Percentiles rank a stretch among this genome's conserved stretches.
phyloP scores from a whole-genome alignment of 2,329 filamentous ascomycete species.

The Epichloe aotearoae region DNA sequence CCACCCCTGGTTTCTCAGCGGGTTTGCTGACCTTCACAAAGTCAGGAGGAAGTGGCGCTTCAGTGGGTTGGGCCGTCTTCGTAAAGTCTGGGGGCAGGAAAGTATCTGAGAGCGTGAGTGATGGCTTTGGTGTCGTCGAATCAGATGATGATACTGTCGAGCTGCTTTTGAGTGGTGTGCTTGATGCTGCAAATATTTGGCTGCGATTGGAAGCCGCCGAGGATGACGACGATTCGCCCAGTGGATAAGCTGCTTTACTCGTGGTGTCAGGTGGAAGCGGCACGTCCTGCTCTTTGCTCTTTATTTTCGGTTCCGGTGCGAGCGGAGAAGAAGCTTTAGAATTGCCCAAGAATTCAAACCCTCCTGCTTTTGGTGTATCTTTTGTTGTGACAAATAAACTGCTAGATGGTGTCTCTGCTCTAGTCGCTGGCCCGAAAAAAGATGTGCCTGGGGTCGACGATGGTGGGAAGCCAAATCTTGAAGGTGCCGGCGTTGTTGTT shows the following conservation, averaged over 20 bases:
- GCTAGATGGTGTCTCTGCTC: conserved; percentile 12
- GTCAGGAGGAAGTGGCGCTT: conserved; percentile 21
- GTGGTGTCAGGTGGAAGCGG: conserved; percentile 43
- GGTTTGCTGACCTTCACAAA: conserved; percentile 17
- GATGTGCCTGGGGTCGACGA: conserved; percentile 20
- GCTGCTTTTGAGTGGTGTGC: conserved; percentile 15
- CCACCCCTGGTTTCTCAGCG: conserved; percentile 9
- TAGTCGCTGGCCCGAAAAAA: conserved; percentile 23
- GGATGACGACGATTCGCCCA: conserved; percentile 39
- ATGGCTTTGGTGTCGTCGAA: conserved; percentile 11
- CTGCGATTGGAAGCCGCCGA: conserved; percentile 29
- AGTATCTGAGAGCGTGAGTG: conserved; percentile 4
- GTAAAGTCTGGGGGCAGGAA: conserved; percentile 6
- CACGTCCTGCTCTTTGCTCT: conserved; percentile 22
- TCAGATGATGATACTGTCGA: conserved; percentile 33
- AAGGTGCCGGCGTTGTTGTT: conserved; percentile 36
- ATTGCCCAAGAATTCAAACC: conserved; percentile 14
- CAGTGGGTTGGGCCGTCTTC: conserved; percentile 3
- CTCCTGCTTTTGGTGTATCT: conserved; percentile 13
- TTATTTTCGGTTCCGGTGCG: conserved; percentile 18
- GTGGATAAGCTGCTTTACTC: conserved; percentile 36
- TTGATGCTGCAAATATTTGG: conserved; percentile 18
- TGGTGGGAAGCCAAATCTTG: conserved; percentile 29
- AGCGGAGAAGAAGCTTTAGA: conserved; percentile 7
- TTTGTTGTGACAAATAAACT: conserved; percentile 18